phyloP scores from a whole-genome alignment of 1,284 basidiomycete genomes.

The Ceraceosorus guamensis region DNA sequence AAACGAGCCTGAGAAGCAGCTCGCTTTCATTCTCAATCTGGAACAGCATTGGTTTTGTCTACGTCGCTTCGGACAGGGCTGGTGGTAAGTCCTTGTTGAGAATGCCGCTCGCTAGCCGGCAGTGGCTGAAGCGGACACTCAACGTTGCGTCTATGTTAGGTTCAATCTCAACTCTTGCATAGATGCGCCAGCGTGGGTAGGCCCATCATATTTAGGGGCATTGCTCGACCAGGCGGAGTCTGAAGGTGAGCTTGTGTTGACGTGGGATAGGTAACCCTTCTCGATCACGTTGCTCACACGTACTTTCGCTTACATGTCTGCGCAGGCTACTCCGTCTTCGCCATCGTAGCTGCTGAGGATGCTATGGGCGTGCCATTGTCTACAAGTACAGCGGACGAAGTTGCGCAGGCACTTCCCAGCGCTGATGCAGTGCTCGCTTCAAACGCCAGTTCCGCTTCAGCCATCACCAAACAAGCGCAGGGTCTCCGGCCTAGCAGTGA shows the following conservation, averaged over 20 bases:
- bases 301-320: not conserved
- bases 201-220: constrained; percentile 37
- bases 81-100: constrained; percentile 15
- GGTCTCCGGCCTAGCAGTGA: too few relatives aligned
- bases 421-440: not conserved
- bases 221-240: constrained; percentile 19
- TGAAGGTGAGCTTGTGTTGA: too few relatives aligned
- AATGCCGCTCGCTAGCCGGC: not conserved
- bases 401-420: constrained; percentile 25
- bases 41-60: constrained; percentile 44
- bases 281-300: constrained; percentile 8
- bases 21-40: constrained; percentile 44
- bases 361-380: constrained; percentile 10
- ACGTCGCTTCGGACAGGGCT: constrained; percentile 35
- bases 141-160: constrained; percentile 5
- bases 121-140: not conserved
- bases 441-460: not conserved
- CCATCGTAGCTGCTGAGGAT: constrained; percentile 20
- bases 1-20: constrained; percentile 31
- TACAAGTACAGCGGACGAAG: constrained; percentile 29
- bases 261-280: too few relatives aligned
- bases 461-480: constrained; percentile 3
- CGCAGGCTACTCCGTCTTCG: constrained; percentile 40
- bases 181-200: constrained; percentile 33
- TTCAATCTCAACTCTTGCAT: constrained; percentile 47